Evolutionary conservation across 1,284 basidiomycete genomes (phyloP).

Genomic region (Leccinum variabile): DNA sequence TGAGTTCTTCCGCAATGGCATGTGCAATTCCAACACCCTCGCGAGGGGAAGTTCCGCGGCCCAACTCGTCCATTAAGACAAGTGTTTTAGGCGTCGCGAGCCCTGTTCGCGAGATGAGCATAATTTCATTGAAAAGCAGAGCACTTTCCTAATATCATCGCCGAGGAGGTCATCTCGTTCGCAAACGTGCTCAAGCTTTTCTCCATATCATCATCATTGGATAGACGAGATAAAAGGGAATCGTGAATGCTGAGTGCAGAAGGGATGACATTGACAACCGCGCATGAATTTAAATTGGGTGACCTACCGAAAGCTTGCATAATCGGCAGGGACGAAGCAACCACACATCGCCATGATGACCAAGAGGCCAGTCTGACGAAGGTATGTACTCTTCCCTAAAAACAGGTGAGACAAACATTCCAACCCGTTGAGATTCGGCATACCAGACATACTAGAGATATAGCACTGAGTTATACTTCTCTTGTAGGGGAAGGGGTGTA

Average conservation of each 20-base stretch:
- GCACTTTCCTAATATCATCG: slow-evolving; percentile 77
- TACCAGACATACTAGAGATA: slow-evolving; percentile 75
- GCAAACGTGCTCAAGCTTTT: slow-evolving; percentile 90
- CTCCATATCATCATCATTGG: slow-evolving; percentile 91
- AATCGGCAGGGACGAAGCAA: slow-evolving; percentile 89
- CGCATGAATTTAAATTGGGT: not conserved
- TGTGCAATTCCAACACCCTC: slow-evolving; percentile 91
- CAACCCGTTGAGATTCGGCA: not conserved
- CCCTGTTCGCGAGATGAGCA: slow-evolving; percentile 42
- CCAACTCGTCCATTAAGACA: slow-evolving; percentile 89
- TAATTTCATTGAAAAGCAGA: not conserved
- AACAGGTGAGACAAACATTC: not conserved
- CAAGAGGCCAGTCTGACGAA: slow-evolving; percentile 84
- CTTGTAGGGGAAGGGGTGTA: slow-evolving; percentile 9
- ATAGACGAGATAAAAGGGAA: slow-evolving; percentile 80
- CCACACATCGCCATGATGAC: slow-evolving; percentile 87
- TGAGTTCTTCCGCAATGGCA: slow-evolving; percentile 88
- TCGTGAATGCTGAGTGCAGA: slow-evolving; percentile 65
- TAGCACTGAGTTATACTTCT: not conserved
- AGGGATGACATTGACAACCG: not conserved
- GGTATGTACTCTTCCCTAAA: slow-evolving; percentile 87
- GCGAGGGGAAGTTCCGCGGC: slow-evolving; percentile 81
- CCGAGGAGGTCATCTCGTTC: slow-evolving; percentile 85
- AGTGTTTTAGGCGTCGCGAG: slow-evolving; percentile 75
- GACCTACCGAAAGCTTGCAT: slow-evolving; percentile 75